Conservation (phyloP, 2,329 filamentous ascomycete genomes). For the Metarhizium robertsii region DNA sequence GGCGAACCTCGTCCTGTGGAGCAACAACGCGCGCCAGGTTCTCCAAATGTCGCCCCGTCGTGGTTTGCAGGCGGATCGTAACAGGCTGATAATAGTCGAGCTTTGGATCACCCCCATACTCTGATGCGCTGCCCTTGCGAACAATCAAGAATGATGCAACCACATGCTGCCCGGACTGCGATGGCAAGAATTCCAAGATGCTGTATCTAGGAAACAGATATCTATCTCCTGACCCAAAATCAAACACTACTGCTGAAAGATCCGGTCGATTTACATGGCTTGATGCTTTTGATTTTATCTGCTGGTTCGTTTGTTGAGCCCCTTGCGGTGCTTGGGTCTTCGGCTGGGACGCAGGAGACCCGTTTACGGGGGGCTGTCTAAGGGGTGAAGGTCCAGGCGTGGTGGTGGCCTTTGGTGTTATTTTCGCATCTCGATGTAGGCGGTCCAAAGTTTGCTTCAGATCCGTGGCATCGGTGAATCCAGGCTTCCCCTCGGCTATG, state of each 20-base stretch:
- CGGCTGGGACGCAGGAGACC: constrained; percentile 19
- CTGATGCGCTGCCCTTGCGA: constrained; percentile 58
- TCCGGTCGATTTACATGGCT: constrained; percentile 46
- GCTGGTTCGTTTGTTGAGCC: constrained; percentile 28
- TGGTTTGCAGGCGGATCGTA: constrained; percentile 49
- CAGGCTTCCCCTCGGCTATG: constrained; percentile 41
- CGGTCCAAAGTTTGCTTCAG: constrained; percentile 43
- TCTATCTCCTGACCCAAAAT: constrained; percentile 65
- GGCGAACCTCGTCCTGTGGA: constrained; percentile 50
- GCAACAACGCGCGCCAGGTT: constrained; percentile 52
- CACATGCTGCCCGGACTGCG: constrained; percentile 45
- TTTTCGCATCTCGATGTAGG: constrained; percentile 33
- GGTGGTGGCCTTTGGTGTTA: constrained; percentile 19
- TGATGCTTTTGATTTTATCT: constrained; percentile 53
- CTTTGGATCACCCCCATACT: constrained; percentile 52
- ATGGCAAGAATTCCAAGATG: constrained; percentile 57
- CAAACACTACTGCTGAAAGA: constrained; percentile 57
- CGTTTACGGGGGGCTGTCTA: constrained; percentile 20
- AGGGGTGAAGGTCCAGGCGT: constrained; percentile 17
- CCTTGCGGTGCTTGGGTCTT: constrained; percentile 18
- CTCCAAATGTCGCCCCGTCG: constrained; percentile 48
- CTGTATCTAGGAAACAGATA: constrained; percentile 73
- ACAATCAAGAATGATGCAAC: constrained; percentile 72
- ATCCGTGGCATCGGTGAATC: constrained; percentile 43
- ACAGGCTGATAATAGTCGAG: constrained; percentile 72